These are phyloP conservation scores for Hemerocallis citrina DNA, from an alignment of 106 monocot genomes.

Conservation along the genomic window DNA sequence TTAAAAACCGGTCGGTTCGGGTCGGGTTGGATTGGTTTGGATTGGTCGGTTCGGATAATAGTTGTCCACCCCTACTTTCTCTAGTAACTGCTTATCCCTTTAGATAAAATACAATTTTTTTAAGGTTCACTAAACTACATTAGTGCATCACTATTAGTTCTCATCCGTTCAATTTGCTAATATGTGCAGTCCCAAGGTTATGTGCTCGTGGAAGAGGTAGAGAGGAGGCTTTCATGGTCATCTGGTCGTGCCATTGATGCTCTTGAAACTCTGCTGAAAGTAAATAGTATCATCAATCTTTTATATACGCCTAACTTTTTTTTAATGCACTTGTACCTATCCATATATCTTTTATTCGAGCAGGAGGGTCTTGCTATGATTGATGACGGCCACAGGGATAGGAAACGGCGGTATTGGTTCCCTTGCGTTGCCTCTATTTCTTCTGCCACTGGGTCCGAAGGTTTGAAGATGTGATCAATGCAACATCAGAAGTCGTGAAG, in stretches of 20 bases:
- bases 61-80: too few species aligned
- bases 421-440: conserved; percentile 72
- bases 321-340: neutral
- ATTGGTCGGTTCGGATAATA: too few species aligned
- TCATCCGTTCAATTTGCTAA: neutral
- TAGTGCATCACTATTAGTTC: neutral
- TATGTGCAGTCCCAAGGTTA: conserved; percentile 61
- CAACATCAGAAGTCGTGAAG: too few species aligned
- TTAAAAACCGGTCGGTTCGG: too few species aligned
- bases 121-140: too few species aligned
- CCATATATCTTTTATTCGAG: neutral
- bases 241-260: conserved; percentile 81
- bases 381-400: conserved; percentile 80
- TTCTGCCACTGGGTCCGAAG: conserved; percentile 7
- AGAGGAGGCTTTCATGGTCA: conserved; percentile 77
- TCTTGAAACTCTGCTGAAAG: conserved; percentile 71
- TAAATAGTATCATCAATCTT: conserved; percentile 4
- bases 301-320: too few species aligned
- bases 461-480: conserved; percentile 9
- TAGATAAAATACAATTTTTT: too few species aligned
- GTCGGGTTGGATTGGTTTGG: too few species aligned
- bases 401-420: conserved; percentile 77
- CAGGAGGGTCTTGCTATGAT: conserved; percentile 94
- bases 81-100: too few species aligned
- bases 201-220: conserved; percentile 76